phyloP scores from a whole-genome alignment of 176 grass and related monocot genomes.

The Oropetium thomaeum region DNA sequence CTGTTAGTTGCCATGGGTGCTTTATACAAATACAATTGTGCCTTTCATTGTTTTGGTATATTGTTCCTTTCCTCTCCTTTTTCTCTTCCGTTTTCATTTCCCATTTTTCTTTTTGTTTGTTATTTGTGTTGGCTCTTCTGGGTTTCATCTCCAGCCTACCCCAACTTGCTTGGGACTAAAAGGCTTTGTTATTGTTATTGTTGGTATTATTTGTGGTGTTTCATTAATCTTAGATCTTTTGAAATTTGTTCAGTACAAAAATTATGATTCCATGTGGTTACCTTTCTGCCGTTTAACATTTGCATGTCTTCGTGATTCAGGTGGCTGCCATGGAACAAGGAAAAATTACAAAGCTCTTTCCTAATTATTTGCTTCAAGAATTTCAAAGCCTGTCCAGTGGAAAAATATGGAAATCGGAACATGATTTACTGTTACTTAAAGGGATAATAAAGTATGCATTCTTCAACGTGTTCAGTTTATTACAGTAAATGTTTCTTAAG shows the following conservation, averaged over 20 bases:
- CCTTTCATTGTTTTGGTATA: too few relatives aligned
- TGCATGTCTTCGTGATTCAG: slow-evolving; percentile 33
- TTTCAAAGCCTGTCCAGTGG: slow-evolving; percentile 64
- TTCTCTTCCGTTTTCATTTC: too few relatives aligned
- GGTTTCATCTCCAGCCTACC: too few relatives aligned
- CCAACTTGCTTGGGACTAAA: too few relatives aligned
- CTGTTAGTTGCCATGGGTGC: background rate
- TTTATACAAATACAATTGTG: background rate
- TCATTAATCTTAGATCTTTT: slow-evolving; percentile 11
- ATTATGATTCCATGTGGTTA: slow-evolving; percentile 13
- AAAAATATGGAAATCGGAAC: slow-evolving; percentile 68
- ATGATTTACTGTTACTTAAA: slow-evolving; percentile 74
- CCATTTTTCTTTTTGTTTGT: too few relatives aligned
- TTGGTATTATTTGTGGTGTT: background rate
- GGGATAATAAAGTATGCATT: slow-evolving; percentile 67
- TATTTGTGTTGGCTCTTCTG: too few relatives aligned
- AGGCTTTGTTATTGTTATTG: too few relatives aligned
- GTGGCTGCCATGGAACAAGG: slow-evolving; percentile 45
- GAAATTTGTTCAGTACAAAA: background rate
- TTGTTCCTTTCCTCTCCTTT: too few relatives aligned
- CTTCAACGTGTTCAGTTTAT: slow-evolving; percentile 20
- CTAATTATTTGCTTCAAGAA: slow-evolving; percentile 54
- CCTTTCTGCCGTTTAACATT: slow-evolving; percentile 17
- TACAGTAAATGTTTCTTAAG: slow-evolving; percentile 1
- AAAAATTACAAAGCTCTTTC: slow-evolving; percentile 49